Base-by-base conservation (phyloP, 805 yeast genomes). In the Sugiyamaella valdiviana region DNA sequence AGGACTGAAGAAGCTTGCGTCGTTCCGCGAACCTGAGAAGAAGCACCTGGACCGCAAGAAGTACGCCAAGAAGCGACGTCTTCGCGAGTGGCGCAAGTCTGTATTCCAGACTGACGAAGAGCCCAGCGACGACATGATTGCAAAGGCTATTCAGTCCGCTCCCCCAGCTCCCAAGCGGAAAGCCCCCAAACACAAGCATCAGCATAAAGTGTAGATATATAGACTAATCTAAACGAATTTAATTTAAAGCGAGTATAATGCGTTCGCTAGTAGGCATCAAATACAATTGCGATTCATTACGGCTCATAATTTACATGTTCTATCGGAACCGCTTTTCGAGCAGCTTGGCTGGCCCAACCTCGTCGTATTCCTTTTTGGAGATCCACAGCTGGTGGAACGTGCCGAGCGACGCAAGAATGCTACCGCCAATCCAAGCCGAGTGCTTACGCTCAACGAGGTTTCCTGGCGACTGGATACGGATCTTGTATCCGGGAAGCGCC, bases 341-440 rank as follows among this genome's bases (percentile, higher is more conserved):
- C 49, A 90, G 73, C 63, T 88, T 79, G 48, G 86, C 93, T 10
- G 81, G 80, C 5, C 97, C 97, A 21, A 81, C 87, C 65, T 90
- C 96, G 52, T 86, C 88, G 58, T 83, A 85, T 65, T 90, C 97
- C 55, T 78, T 79, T 60, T 80, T 82, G 38, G 90, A 84, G 1
- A 90, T 95, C 96, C 96, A 90, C 68, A 93, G 85, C 66, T 90
- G 97, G 65, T 90, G 97, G 74, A 90, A 90, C 2, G 96, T 86
- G 29, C 97, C 97, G 57, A 90, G 73, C 45, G 93, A 82, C 5
- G 95, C 80, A 48, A 90, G 70, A 36, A 90, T 89, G 55, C 91
- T 82, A 6, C 96, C 96, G 40, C 97, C 97, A 44, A 90, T 77
- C 96, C 96, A 90, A 6, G 91, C 74, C 51, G 88, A 85, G 61